Conservation (phyloP, 768 basidiomycete genomes). For the Mycena venus region DNA sequence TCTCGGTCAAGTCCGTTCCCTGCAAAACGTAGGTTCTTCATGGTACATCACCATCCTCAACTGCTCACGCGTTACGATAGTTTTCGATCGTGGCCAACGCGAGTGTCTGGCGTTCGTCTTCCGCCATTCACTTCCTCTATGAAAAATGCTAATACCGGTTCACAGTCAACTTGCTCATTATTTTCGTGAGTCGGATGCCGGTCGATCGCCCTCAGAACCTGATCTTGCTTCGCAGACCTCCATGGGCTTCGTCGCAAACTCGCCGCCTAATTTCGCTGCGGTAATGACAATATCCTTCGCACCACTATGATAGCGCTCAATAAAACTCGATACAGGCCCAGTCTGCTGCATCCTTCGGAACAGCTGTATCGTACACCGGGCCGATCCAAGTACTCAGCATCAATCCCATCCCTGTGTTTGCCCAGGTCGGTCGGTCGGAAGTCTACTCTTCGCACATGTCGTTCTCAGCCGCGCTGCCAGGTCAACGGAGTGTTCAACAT, state of each 20-base stretch:
- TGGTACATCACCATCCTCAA: slow-evolving; percentile 2
- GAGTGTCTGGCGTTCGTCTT: slow-evolving; percentile 20
- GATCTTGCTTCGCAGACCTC: slow-evolving; percentile 8
- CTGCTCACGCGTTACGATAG: slow-evolving; percentile 6
- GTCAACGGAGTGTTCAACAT: slow-evolving; percentile 18
- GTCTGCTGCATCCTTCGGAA: slow-evolving; percentile 9
- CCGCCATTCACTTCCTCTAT: slow-evolving; percentile 1
- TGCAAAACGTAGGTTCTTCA: slow-evolving; percentile 8
- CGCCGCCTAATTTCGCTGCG: slow-evolving; percentile 5
- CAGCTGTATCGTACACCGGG: slow-evolving; percentile 15
- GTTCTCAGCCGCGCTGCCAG: slow-evolving; percentile 13
- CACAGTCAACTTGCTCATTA: slow-evolving; percentile 20
- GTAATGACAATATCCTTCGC: slow-evolving; percentile 4
- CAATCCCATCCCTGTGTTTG: slow-evolving; percentile 17
- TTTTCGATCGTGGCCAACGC: slow-evolving; percentile 22
- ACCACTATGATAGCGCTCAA: slow-evolving; percentile 2
- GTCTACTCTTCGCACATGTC: slow-evolving; percentile 11
- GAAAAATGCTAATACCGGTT: background rate
- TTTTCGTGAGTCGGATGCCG: slow-evolving; percentile 8
- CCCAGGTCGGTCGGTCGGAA: slow-evolving; percentile 9
- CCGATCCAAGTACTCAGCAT: slow-evolving; percentile 16
- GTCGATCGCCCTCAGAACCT: slow-evolving; percentile 5
- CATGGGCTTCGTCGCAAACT: slow-evolving; percentile 17
- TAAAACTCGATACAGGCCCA: slow-evolving; percentile 5
- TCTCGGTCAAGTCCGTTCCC: slow-evolving; percentile 11